A percentile compares a stretch with the other conserved stretches of the same genome.
These are phyloP conservation scores for Naganishia friedmannii DNA, from an alignment of 768 basidiomycete species.

Conservation along the genomic window DNA sequence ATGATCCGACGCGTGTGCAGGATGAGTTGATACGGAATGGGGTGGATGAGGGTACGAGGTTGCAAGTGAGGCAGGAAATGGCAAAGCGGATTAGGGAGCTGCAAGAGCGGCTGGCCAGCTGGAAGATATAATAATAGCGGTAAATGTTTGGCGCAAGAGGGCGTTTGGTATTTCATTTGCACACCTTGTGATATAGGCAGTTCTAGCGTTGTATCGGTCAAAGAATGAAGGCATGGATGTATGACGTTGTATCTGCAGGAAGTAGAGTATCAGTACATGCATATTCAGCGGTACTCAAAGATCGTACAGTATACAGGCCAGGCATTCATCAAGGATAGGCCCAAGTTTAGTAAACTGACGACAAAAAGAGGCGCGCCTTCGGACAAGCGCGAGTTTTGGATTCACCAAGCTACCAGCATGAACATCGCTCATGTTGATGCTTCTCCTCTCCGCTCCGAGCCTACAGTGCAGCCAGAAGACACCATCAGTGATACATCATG, in stretches of 20 bases:
- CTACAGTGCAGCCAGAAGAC: not conserved
- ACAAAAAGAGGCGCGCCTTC: conserved; percentile 13
- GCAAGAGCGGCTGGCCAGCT: conserved; percentile 31
- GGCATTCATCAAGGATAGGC: too few species aligned
- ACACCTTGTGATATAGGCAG: too few species aligned
- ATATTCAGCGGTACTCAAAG: too few species aligned
- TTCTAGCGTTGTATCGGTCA: not conserved
- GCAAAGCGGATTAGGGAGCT: conserved; percentile 37
- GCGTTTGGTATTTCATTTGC: not conserved
- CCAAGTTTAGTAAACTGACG: too few species aligned
- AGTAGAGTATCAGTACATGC: too few species aligned
- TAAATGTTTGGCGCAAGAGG: not conserved
- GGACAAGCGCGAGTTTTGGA: conserved; percentile 23
- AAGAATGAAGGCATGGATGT: not conserved
- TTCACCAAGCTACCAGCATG: not conserved
- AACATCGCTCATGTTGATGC: not conserved
- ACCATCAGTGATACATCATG: not conserved
- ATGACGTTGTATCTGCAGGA: too few species aligned
- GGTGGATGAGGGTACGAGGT: conserved; percentile 40
- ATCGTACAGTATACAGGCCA: too few species aligned
- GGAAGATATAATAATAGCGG: conserved; percentile 6
- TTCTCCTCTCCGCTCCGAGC: not conserved
- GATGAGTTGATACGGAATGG: conserved; percentile 34
- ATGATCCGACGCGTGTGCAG: conserved; percentile 69
- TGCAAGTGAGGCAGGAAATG: conserved; percentile 55